Conservation (phyloP, 805 yeast species). For the Hanseniaspora lindneri region DNA sequence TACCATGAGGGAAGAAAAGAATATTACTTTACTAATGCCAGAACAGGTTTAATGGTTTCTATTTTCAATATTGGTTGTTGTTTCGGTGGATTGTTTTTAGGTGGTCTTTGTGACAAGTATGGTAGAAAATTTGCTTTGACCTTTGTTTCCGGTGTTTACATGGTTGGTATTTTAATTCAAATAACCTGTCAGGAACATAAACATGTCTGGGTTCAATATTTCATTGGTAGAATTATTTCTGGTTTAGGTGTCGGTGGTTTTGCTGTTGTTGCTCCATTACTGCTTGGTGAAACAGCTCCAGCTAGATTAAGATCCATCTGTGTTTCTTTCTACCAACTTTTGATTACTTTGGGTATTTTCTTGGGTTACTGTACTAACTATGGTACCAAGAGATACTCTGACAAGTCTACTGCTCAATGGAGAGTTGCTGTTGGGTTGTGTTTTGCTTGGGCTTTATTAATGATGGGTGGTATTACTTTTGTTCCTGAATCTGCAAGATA, state of each 20-base stretch:
- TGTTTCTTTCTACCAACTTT: constrained; percentile 50
- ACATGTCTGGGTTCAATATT: constrained; percentile 48
- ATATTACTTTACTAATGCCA: constrained; percentile 33
- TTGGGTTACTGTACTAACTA: constrained; percentile 56
- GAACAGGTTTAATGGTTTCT: constrained; percentile 43
- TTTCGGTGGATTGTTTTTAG: constrained; percentile 49
- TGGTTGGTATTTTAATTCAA: constrained; percentile 51
- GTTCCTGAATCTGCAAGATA: constrained; percentile 65
- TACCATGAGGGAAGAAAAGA: constrained; percentile 29
- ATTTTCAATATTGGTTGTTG: constrained; percentile 62
- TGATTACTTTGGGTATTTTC: constrained; percentile 53
- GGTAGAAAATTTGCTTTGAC: constrained; percentile 52
- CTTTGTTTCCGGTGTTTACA: constrained; percentile 43
- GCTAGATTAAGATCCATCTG: constrained; percentile 50
- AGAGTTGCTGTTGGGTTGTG: constrained; percentile 50
- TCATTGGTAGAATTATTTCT: constrained; percentile 55
- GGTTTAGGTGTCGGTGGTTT: constrained; percentile 68
- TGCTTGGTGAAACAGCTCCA: constrained; percentile 50
- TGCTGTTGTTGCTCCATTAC: constrained; percentile 61
- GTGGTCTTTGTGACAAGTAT: constrained; percentile 44
- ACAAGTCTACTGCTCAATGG: constrained; percentile 42
- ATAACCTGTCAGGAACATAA: constrained; percentile 35
- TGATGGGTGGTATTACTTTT: constrained; percentile 37
- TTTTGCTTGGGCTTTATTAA: constrained; percentile 31
- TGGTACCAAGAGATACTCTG: constrained; percentile 40